Percentiles rank a stretch among this genome's conserved stretches.
These are phyloP conservation scores for Cladobotryum protrusum DNA, from an alignment of 2,329 filamentous ascomycete genomes.

Conservation along the genomic window DNA sequence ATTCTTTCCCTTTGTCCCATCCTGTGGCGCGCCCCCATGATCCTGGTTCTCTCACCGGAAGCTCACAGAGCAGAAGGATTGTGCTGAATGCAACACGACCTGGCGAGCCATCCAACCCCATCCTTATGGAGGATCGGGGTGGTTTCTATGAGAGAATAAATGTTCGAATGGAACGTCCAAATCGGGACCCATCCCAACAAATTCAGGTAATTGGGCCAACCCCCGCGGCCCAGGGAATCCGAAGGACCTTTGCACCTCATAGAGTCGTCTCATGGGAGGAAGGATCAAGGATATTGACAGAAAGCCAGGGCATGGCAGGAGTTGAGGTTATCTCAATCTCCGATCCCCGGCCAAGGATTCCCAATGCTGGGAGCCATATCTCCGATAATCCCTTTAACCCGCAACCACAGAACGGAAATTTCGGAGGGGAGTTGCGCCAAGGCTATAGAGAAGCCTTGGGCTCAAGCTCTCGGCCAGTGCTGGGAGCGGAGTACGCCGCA, in stretches of 20 bases:
- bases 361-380: background rate
- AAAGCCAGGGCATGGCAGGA: slow-evolving; percentile 15
- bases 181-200: slow-evolving; percentile 8
- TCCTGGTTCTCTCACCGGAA: slow-evolving; percentile 11
- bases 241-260: slow-evolving; percentile 11
- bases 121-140: slow-evolving; percentile 36
- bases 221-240: background rate
- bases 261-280: slow-evolving; percentile 18
- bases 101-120: slow-evolving; percentile 26
- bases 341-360: slow-evolving; percentile 6
- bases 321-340: slow-evolving; percentile 18
- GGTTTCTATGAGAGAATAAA: slow-evolving; percentile 31
- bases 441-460: slow-evolving; percentile 9
- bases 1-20: slow-evolving; percentile 1
- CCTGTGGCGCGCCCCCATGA: slow-evolving; percentile 15
- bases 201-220: slow-evolving; percentile 1
- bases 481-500: slow-evolving; percentile 8
- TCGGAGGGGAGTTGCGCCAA: slow-evolving; percentile 9
- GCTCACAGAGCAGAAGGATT: slow-evolving; percentile 21
- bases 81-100: slow-evolving; percentile 25
- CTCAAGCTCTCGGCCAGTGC: slow-evolving; percentile 13
- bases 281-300: slow-evolving; percentile 13
- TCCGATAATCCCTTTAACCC: slow-evolving; percentile 1
- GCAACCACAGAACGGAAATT: slow-evolving; percentile 6
- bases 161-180: slow-evolving; percentile 1